A percentile compares a stretch with the other conserved stretches of the same genome.
phyloP scores from a whole-genome alignment of 2,329 filamentous ascomycete genomes.

The Cercospora zeina region DNA sequence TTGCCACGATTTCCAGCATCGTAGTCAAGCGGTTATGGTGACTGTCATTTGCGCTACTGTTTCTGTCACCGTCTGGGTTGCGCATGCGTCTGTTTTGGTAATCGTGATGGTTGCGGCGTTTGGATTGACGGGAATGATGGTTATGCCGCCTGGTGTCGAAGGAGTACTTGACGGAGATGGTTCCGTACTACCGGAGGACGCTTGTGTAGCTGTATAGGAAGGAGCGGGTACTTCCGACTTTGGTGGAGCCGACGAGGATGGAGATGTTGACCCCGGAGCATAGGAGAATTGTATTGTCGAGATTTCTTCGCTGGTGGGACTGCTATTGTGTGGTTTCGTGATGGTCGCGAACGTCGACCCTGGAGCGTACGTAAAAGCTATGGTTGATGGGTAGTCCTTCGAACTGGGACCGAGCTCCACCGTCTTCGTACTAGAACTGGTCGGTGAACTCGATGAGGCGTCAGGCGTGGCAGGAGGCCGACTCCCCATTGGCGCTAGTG shows the following conservation, averaged over 20 bases:
- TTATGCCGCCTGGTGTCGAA: constrained; percentile 27
- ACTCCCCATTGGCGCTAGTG: neutral
- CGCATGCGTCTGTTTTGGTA: constrained; percentile 25
- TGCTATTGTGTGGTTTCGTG: neutral
- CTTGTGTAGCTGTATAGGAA: neutral
- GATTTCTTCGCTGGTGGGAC: neutral
- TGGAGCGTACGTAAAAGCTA: neutral
- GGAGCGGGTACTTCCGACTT: neutral
- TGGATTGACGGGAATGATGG: constrained; percentile 32
- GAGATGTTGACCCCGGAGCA: neutral
- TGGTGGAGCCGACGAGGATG: neutral
- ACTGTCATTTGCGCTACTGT: constrained; percentile 27
- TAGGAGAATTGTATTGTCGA: neutral
- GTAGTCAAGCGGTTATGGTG: constrained; percentile 18
- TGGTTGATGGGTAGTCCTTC: neutral
- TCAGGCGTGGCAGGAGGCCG: neutral
- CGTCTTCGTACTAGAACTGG: neutral
- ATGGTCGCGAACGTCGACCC: neutral
- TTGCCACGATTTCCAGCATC: neutral
- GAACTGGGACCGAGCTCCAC: neutral
- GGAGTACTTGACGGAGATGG: neutral
- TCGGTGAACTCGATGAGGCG: neutral
- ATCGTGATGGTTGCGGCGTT: constrained; percentile 28
- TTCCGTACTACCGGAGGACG: neutral
- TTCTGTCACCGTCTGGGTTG: constrained; percentile 28